Evolutionary conservation across 352 stramenopile genomes (phyloP).

Genomic region (Phytophthora chlamydospora): DNA sequence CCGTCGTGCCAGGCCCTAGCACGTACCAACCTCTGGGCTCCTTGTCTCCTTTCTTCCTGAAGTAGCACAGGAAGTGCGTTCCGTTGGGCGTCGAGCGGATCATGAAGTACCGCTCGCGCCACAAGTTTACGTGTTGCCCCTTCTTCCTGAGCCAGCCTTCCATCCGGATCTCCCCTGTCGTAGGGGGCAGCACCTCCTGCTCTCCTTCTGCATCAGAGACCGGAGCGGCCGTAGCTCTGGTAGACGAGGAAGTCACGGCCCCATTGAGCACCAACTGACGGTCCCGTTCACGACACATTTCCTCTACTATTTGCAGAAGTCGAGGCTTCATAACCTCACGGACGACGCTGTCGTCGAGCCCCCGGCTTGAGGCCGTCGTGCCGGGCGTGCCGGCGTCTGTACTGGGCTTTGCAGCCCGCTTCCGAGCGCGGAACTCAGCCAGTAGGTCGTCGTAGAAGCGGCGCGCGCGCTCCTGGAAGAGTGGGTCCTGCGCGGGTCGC

Average conservation of each 20-base stretch:
- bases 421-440: slow-evolving; percentile 47
- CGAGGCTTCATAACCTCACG: slow-evolving; percentile 76
- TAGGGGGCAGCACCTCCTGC: slow-evolving; percentile 24
- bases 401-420: slow-evolving; percentile 29
- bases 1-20: slow-evolving; percentile 75
- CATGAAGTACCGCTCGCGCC: slow-evolving; percentile 89
- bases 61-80: slow-evolving; percentile 85
- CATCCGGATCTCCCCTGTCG: slow-evolving; percentile 79
- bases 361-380: slow-evolving; percentile 25
- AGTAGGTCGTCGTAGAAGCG: slow-evolving; percentile 71
- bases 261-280: slow-evolving; percentile 31
- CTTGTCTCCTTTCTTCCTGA: slow-evolving; percentile 85
- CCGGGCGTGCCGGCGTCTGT: slow-evolving; percentile 14
- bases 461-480: slow-evolving; percentile 55
- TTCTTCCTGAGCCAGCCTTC: slow-evolving; percentile 89
- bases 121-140: slow-evolving; percentile 86
- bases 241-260: not conserved
- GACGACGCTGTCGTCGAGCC: slow-evolving; percentile 63
- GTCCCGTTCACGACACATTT: slow-evolving; percentile 75
- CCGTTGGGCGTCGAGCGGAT: slow-evolving; percentile 83
- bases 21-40: slow-evolving; percentile 85
- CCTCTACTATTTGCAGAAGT: slow-evolving; percentile 78
- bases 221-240: slow-evolving; percentile 15
- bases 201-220: slow-evolving; percentile 8
- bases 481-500: slow-evolving; percentile 44